These are phyloP conservation scores for Urostyla sp. DNA, from an alignment of 73 alveolate genomes.

Conservation along the genomic window DNA sequence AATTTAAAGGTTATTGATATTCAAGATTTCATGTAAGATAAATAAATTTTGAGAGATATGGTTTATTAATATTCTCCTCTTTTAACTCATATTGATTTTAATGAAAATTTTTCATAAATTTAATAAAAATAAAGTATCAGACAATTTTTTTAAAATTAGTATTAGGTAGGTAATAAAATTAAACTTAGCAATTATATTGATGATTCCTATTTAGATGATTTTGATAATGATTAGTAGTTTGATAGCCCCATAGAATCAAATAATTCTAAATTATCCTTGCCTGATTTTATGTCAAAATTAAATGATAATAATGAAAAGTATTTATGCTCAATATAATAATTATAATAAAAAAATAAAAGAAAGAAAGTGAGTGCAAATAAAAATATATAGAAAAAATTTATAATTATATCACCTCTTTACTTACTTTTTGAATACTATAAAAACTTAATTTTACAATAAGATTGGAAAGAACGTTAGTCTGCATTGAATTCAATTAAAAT, in stretches of 20 bases:
- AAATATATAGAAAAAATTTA: background rate
- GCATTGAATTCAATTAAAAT: background rate
- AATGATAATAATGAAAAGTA: background rate
- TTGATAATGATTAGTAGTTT: background rate
- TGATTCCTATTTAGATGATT: conserved; percentile 48
- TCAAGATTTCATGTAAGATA: no score
- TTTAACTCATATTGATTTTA: conserved; percentile 2
- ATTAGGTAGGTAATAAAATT: conserved; percentile 28
- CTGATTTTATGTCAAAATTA: background rate
- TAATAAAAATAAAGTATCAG: no score
- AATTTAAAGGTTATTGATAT: no score
- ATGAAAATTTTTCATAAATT: background rate
- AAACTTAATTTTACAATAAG: background rate
- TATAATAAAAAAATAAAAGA: background rate
- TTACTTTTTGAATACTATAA: background rate
- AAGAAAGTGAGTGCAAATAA: background rate
- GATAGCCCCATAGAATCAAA: background rate
- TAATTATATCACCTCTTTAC: background rate
- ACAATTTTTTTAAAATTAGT: no score
- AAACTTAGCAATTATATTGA: conserved; percentile 48
- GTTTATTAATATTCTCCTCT: conserved; percentile 8
- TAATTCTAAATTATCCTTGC: no score
- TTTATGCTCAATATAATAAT: background rate
- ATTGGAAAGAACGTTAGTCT: conserved; percentile 11
- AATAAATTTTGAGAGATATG: background rate